These are phyloP conservation scores for Clonostachys rhizophaga DNA, from an alignment of 2,329 filamentous ascomycete species.

Conservation along the genomic window DNA sequence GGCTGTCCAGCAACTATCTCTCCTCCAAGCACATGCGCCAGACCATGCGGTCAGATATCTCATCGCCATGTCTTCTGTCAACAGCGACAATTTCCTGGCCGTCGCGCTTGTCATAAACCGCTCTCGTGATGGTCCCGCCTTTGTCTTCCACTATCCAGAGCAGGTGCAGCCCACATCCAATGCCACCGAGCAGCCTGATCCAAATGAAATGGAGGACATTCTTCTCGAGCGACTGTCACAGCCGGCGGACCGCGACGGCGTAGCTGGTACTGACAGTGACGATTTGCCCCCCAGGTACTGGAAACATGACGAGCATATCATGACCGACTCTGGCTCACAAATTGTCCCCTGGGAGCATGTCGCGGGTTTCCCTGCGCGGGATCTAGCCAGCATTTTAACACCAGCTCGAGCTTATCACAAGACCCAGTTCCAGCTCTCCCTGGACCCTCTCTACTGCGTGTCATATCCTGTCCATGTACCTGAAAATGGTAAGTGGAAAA, in stretches of 20 bases:
- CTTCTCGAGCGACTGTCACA: slow-evolving; percentile 41
- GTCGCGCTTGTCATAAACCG: slow-evolving; percentile 71
- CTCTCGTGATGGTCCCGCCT: slow-evolving; percentile 72
- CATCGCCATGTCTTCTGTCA: slow-evolving; percentile 42
- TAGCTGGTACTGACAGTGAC: slow-evolving; percentile 20
- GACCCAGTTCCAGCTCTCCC: slow-evolving; percentile 72
- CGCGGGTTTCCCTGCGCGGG: slow-evolving; percentile 68
- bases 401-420: slow-evolving; percentile 76
- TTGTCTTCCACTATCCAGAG: slow-evolving; percentile 88
- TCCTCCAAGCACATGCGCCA: too few species aligned
- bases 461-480: slow-evolving; percentile 81
- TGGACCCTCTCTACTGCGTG: slow-evolving; percentile 76
- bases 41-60: too few species aligned
- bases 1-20: too few species aligned
- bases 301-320: slow-evolving; percentile 49
- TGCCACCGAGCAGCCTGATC: slow-evolving; percentile 22
- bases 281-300: slow-evolving; percentile 39
- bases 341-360: slow-evolving; percentile 68
- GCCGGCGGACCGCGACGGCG: slow-evolving; percentile 17
- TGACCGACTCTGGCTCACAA: slow-evolving; percentile 50
- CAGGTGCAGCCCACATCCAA: slow-evolving; percentile 29
- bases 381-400: slow-evolving; percentile 75
- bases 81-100: slow-evolving; percentile 56
- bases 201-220: slow-evolving; percentile 43
- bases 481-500: slow-evolving; percentile 75